phyloP scores from a whole-genome alignment of 2,329 filamentous ascomycete species.

The Trichoderma sp. region DNA sequence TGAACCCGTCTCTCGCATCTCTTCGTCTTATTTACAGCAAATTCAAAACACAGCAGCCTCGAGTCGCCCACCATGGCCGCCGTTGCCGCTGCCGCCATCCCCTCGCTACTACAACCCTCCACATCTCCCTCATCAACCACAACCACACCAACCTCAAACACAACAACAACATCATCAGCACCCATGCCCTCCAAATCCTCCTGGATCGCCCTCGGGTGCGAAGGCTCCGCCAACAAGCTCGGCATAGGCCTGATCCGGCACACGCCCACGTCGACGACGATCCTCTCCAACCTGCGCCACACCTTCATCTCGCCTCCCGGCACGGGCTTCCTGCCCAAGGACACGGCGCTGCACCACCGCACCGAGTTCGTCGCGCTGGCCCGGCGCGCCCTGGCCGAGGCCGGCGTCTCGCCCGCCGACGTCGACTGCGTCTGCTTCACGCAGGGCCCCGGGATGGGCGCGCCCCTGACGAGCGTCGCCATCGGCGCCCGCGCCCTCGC shows the following conservation, averaged over 20 bases:
- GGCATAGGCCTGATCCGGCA: constrained; percentile 92
- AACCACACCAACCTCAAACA: constrained; percentile 4
- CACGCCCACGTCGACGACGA: constrained; percentile 56
- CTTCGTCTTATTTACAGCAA: too few species aligned
- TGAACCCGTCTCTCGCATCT: background rate
- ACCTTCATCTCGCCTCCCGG: constrained; percentile 92
- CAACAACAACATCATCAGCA: constrained; percentile 6
- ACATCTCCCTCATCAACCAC: background rate
- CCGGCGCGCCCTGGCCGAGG: constrained; percentile 73
- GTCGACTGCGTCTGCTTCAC: constrained; percentile 96
- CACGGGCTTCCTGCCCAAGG: constrained; percentile 93
- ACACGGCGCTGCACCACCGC: constrained; percentile 91
- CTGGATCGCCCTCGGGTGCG: constrained; percentile 63
- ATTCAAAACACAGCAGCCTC: background rate
- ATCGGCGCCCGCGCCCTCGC: constrained; percentile 80
- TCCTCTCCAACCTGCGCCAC: constrained; percentile 92
- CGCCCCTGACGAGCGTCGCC: constrained; percentile 83
- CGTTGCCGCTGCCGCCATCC: constrained; percentile 12
- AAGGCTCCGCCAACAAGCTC: constrained; percentile 97
- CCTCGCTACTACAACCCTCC: constrained; percentile 1
- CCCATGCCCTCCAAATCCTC: constrained; percentile 29
- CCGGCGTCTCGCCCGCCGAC: constrained; percentile 62
- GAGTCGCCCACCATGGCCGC: constrained; percentile 16
- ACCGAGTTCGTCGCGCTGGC: constrained; percentile 81
- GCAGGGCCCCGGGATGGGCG: constrained; percentile 94